phyloP scores from a whole-genome alignment of 345 rosid genomes.

The Lumnitzera littorea region DNA sequence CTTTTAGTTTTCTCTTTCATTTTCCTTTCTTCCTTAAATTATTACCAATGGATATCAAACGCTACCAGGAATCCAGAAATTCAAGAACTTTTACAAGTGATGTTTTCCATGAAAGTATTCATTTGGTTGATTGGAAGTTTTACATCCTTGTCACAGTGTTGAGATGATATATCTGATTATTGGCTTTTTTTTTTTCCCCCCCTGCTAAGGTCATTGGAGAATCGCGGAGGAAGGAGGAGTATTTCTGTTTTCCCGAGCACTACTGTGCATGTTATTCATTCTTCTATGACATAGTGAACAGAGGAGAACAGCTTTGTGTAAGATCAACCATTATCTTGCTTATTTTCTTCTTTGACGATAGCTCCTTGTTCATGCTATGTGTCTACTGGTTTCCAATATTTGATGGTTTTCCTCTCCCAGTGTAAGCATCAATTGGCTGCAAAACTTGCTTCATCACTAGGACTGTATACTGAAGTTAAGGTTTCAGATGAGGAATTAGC shows the following conservation, averaged over 20 bases:
- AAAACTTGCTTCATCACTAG: conserved; percentile 60
- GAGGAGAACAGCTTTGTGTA: conserved; percentile 86
- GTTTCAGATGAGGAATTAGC: conserved; percentile 76
- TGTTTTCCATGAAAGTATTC: too few species aligned
- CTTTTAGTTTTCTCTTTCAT: too few species aligned
- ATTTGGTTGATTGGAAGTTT: too few species aligned
- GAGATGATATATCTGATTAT: not conserved
- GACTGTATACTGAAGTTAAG: conserved; percentile 39
- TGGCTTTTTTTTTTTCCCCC: not conserved
- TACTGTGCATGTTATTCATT: conserved; percentile 87
- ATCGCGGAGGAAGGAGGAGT: conserved; percentile 81
- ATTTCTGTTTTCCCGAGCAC: conserved; percentile 64
- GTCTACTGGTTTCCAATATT: not conserved
- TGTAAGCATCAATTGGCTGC: conserved; percentile 93
- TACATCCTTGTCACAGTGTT: not conserved
- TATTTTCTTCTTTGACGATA: not conserved
- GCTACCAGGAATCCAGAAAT: too few species aligned
- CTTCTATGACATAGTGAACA: conserved; percentile 78
- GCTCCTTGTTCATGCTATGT: not conserved
- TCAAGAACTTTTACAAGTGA: too few species aligned
- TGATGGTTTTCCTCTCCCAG: conserved; percentile 24
- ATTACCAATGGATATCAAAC: too few species aligned
- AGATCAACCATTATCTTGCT: conserved; percentile 9
- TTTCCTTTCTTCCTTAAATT: too few species aligned
- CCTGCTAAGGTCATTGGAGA: conserved; percentile 67